Evolutionary conservation across 257 asterid genomes (phyloP).

Genomic region (Euphrasia confusa): DNA sequence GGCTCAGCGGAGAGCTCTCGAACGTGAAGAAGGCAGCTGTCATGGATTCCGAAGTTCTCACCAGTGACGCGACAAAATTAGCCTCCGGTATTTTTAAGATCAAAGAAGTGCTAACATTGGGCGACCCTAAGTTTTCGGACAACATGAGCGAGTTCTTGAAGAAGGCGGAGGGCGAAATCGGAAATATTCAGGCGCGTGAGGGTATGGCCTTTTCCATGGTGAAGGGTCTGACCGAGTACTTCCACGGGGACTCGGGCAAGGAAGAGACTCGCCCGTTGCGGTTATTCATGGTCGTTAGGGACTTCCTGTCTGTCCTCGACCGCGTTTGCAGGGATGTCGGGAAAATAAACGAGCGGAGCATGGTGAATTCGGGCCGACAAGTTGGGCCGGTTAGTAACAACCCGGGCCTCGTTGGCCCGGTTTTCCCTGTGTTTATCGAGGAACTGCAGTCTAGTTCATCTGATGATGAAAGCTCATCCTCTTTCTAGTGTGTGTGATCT

Average conservation of each 20-base stretch:
- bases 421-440: constrained; percentile 40
- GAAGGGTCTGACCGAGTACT: constrained; percentile 61
- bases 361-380: constrained; percentile 46
- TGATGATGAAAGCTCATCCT: constrained; percentile 35
- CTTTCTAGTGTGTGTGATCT: not conserved
- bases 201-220: constrained; percentile 68
- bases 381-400: constrained; percentile 31
- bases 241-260: constrained; percentile 67
- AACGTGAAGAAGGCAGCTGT: constrained; percentile 79
- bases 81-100: constrained; percentile 47
- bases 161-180: constrained; percentile 51
- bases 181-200: constrained; percentile 50
- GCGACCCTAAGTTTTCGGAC: constrained; percentile 28
- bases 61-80: constrained; percentile 48
- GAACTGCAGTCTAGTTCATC: constrained; percentile 41
- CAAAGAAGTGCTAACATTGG: constrained; percentile 40
- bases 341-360: constrained; percentile 51
- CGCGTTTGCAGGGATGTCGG: constrained; percentile 69
- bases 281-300: constrained; percentile 65
- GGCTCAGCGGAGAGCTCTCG: constrained; percentile 63
- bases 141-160: constrained; percentile 47
- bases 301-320: constrained; percentile 60
- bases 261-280: constrained; percentile 70
- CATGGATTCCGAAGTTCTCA: constrained; percentile 59
- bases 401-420: constrained; percentile 31